Evolutionary conservation across 805 yeast genomes (phyloP).

Genomic region (Candida easanensis): DNA sequence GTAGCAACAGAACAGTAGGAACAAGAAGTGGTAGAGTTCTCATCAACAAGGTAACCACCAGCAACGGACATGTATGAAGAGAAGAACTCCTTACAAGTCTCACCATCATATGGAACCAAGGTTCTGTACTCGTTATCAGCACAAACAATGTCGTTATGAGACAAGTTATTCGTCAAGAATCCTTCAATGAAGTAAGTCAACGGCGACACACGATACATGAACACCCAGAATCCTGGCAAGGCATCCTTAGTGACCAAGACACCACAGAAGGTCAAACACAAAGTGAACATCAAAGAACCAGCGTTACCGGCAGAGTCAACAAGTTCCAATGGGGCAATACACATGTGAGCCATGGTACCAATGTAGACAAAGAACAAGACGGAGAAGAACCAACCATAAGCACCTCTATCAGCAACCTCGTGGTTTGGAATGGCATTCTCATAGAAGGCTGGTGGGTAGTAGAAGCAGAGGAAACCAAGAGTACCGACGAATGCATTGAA

Average conservation of each 20-base stretch:
- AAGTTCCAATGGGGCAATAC: constrained; percentile 56
- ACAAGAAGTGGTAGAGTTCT: constrained; percentile 47
- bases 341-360: constrained; percentile 56
- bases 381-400: constrained; percentile 37
- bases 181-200: constrained; percentile 63
- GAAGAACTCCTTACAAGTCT: constrained; percentile 58
- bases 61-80: constrained; percentile 29
- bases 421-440: constrained; percentile 9
- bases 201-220: constrained; percentile 75
- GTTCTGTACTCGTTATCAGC: constrained; percentile 42
- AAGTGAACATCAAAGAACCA: constrained; percentile 53
- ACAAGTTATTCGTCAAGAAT: constrained; percentile 53
- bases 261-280: constrained; percentile 75
- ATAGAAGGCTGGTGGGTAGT: constrained; percentile 67
- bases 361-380: constrained; percentile 51
- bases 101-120: constrained; percentile 51
- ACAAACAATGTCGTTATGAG: constrained; percentile 47
- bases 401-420: constrained; percentile 16
- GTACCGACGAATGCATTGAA: constrained; percentile 63
- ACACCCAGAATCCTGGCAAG: constrained; percentile 76
- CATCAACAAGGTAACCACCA: constrained; percentile 27
- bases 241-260: constrained; percentile 55
- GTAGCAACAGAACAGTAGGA: constrained; percentile 52
- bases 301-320: constrained; percentile 65
- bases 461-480: constrained; percentile 57